Evolutionary conservation across 306 rosid genomes (phyloP), one percentile per base, ranked within the genome.

Genomic region (Vigna nakashimae): DNA sequence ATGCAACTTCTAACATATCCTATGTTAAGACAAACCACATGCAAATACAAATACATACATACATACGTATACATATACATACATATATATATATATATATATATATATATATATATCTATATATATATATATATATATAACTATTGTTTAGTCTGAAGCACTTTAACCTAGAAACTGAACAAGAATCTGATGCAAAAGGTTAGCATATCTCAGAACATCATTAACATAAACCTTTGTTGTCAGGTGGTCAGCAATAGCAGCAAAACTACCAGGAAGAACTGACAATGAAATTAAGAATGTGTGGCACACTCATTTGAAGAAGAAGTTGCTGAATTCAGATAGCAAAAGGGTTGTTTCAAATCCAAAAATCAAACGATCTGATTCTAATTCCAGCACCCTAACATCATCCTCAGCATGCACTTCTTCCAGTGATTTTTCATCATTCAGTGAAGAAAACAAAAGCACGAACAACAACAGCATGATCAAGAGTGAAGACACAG

Each of bases 181-280:
- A 34, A 34, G 38, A 34, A 34, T 34, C 38, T 34, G 38, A 34
- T 34, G 38, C 34, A 30, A 30, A 30, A 30, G 34, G 34, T 2
- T 30, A 30, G 34, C 38, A 34, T 34, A 5, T 34, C 38, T 34
- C 1, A 34, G 38, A 34, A 34, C 38, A 34, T 34, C 5, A 34
- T 34, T 34, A 34, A 34, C 34, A 30, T 30, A 34, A 34, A 4
- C 7, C 7, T 34, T 34, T 36, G 7, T 71, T 73, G 70, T 79
- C 80, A 93, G 98, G 79, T 93, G 98, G 98, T 93, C 98, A 51
- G 93, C 91, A 69, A 93, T 93, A 4, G 97, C 98, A 13, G 92
- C 95, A 26, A 86, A 79, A 18, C 83, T 93, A 79, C 95, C 95
- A 0, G 97, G 94, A 4, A 77, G 98, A 82, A 93, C 98, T 0